phyloP scores from a whole-genome alignment of 2,329 filamentous ascomycete genomes.

The Xylariaceae sp. region DNA sequence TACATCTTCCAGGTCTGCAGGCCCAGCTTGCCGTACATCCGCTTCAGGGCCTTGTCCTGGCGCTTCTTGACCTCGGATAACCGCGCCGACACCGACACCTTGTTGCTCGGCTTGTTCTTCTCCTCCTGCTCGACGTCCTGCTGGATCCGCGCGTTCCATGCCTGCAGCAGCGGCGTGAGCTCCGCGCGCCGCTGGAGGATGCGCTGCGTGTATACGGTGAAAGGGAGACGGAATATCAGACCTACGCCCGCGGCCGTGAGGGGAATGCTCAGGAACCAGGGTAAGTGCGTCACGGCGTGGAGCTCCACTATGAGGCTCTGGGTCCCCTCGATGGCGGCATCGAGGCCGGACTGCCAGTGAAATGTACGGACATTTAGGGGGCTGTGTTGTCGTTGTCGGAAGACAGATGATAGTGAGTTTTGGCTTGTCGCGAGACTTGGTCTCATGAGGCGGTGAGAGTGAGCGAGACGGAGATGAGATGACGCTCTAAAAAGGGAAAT shows the following conservation, averaged over 20 bases:
- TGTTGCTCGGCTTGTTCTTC: neutral
- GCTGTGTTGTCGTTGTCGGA: too few species aligned
- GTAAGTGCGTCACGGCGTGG: slow-evolving; percentile 39
- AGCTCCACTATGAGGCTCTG: slow-evolving; percentile 39
- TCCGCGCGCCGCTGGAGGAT: slow-evolving; percentile 27
- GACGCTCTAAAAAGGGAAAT: slow-evolving; percentile 1
- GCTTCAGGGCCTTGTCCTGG: slow-evolving; percentile 17
- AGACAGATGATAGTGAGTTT: neutral
- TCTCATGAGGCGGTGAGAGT: neutral
- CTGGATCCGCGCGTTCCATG: slow-evolving; percentile 31
- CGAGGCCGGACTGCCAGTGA: slow-evolving; percentile 30
- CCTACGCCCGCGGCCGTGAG: slow-evolving; percentile 44
- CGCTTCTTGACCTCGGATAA: slow-evolving; percentile 27
- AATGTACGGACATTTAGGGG: slow-evolving; percentile 21
- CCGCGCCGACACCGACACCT: slow-evolving; percentile 1
- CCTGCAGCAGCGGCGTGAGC: slow-evolving; percentile 30
- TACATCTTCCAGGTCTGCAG: slow-evolving; percentile 45
- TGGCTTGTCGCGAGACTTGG: neutral
- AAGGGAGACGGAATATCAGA: slow-evolving; percentile 41
- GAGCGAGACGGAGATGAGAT: neutral
- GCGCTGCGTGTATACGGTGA: slow-evolving; percentile 35
- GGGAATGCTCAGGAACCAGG: slow-evolving; percentile 52
- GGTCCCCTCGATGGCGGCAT: slow-evolving; percentile 29
- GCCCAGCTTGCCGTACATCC: slow-evolving; percentile 32
- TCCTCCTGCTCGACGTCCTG: slow-evolving; percentile 12